Evolutionary conservation across 768 basidiomycete species (phyloP).

Genomic region (Sarcodon aspratus): DNA sequence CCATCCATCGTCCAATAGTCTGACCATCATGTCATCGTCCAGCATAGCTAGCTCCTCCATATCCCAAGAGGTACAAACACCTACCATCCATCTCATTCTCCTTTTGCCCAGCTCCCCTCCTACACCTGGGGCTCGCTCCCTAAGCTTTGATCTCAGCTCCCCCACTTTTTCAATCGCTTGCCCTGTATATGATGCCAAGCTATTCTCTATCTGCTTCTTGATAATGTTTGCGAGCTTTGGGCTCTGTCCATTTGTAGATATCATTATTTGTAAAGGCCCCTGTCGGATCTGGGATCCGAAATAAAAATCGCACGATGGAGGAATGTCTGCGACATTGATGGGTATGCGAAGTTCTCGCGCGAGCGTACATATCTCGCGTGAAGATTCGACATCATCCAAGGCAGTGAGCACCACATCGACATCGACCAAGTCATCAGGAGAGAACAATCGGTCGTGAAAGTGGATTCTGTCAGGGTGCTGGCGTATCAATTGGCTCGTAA

Average conservation of each 20-base stretch:
- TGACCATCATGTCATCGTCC: conserved; percentile 52
- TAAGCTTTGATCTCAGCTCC: conserved; percentile 54
- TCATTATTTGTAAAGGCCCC: conserved; percentile 90
- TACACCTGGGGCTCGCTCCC: conserved; percentile 72
- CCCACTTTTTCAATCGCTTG: conserved; percentile 77
- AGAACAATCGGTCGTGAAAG: conserved; percentile 61
- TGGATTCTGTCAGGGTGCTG: conserved; percentile 42
- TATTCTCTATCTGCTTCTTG: conserved; percentile 49
- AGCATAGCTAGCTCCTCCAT: conserved; percentile 70
- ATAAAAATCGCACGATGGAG: conserved; percentile 94
- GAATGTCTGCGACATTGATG: conserved; percentile 95
- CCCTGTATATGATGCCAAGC: conserved; percentile 64
- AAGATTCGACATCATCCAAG: conserved; percentile 71
- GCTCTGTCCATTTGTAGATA: conserved; percentile 89
- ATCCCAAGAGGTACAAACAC: conserved; percentile 76
- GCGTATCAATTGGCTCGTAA: conserved; percentile 42
- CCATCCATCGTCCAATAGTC: conserved; percentile 80
- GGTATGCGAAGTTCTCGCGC: conserved; percentile 65
- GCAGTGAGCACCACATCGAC: conserved; percentile 88
- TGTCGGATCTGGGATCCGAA: conserved; percentile 90
- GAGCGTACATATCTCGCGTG: conserved; percentile 58
- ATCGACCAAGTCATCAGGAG: conserved; percentile 49
- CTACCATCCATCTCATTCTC: conserved; percentile 90
- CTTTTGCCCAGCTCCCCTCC: conserved; percentile 66
- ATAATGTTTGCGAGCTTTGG: conserved; percentile 87